Percentiles rank a stretch among this genome's conserved stretches.
Conservation (phyloP, 129 eudicot species). For the Logfia minima region DNA sequence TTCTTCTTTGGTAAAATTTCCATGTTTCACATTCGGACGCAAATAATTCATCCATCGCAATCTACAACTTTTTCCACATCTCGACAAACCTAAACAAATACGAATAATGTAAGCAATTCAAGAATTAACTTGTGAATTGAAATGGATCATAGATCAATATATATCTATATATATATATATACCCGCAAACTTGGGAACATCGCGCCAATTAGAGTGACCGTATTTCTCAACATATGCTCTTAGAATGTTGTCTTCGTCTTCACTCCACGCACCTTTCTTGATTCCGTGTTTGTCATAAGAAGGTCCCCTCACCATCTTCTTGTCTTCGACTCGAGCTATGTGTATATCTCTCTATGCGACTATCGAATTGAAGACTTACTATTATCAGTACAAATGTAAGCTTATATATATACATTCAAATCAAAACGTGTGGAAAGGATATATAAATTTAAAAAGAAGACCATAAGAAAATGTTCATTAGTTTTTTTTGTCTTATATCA, state of each 20-base stretch:
- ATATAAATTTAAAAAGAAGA: background rate
- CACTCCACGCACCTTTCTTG: conserved; percentile 37
- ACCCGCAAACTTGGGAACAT: conserved; percentile 30
- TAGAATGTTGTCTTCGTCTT: conserved; percentile 30
- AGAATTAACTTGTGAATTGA: background rate
- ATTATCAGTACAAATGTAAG: background rate
- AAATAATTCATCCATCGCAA: conserved; percentile 34
- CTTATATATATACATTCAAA: background rate
- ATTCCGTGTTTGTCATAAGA: conserved; percentile 25
- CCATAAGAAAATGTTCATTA: background rate
- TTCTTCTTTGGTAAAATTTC: conserved; percentile 34
- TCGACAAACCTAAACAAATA: conserved; percentile 34
- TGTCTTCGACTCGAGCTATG: background rate
- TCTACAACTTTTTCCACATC: conserved; percentile 51
- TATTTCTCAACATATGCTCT: conserved; percentile 13
- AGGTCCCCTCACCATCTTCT: conserved; percentile 25
- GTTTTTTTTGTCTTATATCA: background rate
- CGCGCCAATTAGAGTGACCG: conserved; percentile 33
- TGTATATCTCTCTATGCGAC: background rate
- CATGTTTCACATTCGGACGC: conserved; percentile 24
- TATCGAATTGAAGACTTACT: background rate
- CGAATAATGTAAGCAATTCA: background rate
- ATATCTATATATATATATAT: background rate
- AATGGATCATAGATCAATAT: too few species aligned
- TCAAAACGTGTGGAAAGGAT: conserved; percentile 5